phyloP scores from a whole-genome alignment of 768 basidiomycete genomes.

The Rhizopogon salebrosus region DNA sequence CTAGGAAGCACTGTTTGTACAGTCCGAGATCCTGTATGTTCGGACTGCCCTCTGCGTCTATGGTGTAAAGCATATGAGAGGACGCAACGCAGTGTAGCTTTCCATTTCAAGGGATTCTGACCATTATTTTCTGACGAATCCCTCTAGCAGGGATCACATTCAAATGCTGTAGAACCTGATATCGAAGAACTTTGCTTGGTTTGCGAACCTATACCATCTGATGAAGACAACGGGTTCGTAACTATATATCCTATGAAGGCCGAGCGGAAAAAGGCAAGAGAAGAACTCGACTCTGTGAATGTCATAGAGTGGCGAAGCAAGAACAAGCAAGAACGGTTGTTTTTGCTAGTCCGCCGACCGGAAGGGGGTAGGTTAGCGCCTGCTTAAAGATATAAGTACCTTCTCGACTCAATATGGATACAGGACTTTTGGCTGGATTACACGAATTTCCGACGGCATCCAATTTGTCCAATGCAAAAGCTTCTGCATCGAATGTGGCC shows the following conservation, averaged over 20 bases:
- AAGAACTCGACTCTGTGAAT: constrained; percentile 81
- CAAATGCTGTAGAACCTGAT: constrained; percentile 34
- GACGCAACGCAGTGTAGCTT: constrained; percentile 11
- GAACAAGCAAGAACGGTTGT: constrained; percentile 42
- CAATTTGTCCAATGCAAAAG: constrained; percentile 41
- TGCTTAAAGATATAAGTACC: neutral
- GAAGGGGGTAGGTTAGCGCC: constrained; percentile 54
- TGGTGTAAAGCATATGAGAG: constrained; percentile 63
- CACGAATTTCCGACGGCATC: constrained; percentile 77
- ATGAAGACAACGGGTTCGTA: constrained; percentile 32
- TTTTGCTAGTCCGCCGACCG: constrained; percentile 78
- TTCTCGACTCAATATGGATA: constrained; percentile 1
- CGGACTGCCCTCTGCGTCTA: constrained; percentile 59
- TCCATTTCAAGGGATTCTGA: neutral
- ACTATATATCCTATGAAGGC: constrained; percentile 85
- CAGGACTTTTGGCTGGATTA: constrained; percentile 87
- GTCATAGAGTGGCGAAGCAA: constrained; percentile 72
- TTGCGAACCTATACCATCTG: constrained; percentile 53
- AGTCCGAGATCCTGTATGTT: constrained; percentile 73
- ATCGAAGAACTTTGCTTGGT: constrained; percentile 75
- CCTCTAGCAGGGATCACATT: neutral
- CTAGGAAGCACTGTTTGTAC: constrained; percentile 92
- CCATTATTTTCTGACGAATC: neutral
- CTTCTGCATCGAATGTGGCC: constrained; percentile 27
- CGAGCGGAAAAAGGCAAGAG: constrained; percentile 75